These are phyloP conservation scores for Aureobasidium sp. DNA, from an alignment of 2,329 filamentous ascomycete genomes.

Conservation along the genomic window DNA sequence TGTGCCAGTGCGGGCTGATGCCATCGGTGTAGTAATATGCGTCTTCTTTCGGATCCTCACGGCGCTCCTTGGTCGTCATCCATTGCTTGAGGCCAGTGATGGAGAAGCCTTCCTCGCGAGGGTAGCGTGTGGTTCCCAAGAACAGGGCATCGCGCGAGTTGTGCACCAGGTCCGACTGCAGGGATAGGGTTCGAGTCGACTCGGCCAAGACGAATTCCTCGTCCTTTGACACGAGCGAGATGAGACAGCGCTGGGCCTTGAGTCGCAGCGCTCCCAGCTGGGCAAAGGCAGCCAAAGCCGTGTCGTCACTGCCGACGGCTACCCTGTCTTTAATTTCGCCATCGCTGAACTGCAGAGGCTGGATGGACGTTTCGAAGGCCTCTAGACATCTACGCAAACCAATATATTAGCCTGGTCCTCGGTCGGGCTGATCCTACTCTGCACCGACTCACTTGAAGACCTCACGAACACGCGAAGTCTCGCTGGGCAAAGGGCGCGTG, in stretches of 20 bases:
- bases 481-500: neutral
- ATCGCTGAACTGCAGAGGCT: conserved; percentile 5
- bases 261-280: conserved; percentile 44
- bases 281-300: conserved; percentile 38
- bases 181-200: conserved; percentile 38
- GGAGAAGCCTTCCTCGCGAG: conserved; percentile 29
- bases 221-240: conserved; percentile 40
- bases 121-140: conserved; percentile 26
- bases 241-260: conserved; percentile 39
- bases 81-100: conserved; percentile 20
- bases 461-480: neutral
- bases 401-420: neutral
- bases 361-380: neutral
- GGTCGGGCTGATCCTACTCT: neutral
- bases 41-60: conserved; percentile 17
- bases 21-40: conserved; percentile 20
- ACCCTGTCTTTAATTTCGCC: conserved; percentile 7
- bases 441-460: neutral
- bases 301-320: conserved; percentile 25
- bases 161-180: conserved; percentile 26
- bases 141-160: conserved; percentile 28
- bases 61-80: conserved; percentile 17
- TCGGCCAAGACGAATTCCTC: conserved; percentile 46
- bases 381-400: neutral
- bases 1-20: conserved; percentile 17